These are phyloP conservation scores for Cynanchum wilfordii DNA, from an alignment of 257 asterid species.

Conservation along the genomic window DNA sequence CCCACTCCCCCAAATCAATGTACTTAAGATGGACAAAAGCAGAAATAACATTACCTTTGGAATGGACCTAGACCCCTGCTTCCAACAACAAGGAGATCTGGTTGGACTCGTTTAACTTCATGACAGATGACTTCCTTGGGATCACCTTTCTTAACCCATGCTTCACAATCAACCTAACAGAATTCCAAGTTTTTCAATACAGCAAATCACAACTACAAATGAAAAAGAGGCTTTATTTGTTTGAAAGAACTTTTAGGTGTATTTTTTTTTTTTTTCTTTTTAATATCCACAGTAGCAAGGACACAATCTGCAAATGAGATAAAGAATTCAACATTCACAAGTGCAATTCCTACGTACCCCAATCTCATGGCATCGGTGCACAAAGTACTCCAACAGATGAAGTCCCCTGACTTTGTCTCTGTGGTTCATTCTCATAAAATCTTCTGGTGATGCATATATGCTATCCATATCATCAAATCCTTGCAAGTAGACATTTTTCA, in stretches of 20 bases:
- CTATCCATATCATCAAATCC: conserved; percentile 85
- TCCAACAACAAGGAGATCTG: conserved; percentile 84
- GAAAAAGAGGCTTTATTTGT: not conserved
- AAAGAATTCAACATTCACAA: not conserved
- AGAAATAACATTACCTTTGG: conserved; percentile 49
- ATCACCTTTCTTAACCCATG: conserved; percentile 79
- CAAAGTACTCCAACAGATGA: conserved; percentile 82
- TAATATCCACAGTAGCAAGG: too few relatives aligned
- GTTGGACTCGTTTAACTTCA: conserved; percentile 58
- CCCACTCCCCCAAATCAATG: not conserved
- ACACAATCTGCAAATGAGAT: not conserved
- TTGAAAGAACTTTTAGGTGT: not conserved
- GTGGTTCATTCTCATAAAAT: conserved; percentile 49
- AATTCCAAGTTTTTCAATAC: conserved; percentile 3
- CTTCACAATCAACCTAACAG: conserved; percentile 73
- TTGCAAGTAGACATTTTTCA: conserved; percentile 19
- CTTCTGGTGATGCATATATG: conserved; percentile 65
- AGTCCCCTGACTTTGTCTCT: conserved; percentile 58
- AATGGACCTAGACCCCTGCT: conserved; percentile 91
- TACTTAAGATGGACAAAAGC: not conserved
- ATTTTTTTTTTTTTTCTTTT: not conserved
- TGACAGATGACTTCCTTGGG: conserved; percentile 73
- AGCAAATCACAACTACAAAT: not conserved
- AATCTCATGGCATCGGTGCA: conserved; percentile 65
- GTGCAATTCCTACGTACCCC: conserved; percentile 45